Conservation (phyloP, 208 protist species). For the Leptomonas seymouri region DNA sequence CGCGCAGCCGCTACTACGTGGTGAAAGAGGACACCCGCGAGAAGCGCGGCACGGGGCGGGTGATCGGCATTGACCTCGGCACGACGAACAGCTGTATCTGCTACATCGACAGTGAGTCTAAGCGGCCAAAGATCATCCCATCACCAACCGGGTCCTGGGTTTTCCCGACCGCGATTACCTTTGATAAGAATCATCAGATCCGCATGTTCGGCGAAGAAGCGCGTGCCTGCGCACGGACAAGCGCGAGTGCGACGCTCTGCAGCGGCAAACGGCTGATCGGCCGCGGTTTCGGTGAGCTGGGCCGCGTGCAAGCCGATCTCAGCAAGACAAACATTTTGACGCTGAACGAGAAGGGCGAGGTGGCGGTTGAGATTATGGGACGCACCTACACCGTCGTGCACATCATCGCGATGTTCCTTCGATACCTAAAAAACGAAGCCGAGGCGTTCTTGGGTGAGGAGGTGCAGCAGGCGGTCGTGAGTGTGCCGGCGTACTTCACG, state of each 20-base stretch:
- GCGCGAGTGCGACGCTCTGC: slow-evolving; percentile 87
- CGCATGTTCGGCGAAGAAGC: slow-evolving; percentile 91
- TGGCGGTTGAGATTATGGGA: slow-evolving; percentile 90
- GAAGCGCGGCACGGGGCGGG: slow-evolving; percentile 55
- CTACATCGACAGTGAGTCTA: slow-evolving; percentile 80
- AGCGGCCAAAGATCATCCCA: slow-evolving; percentile 89
- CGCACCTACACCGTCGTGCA: slow-evolving; percentile 91
- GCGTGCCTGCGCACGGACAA: slow-evolving; percentile 82
- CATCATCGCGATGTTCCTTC: slow-evolving; percentile 94
- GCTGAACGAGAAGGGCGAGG: slow-evolving; percentile 84
- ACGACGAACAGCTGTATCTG: slow-evolving; percentile 98
- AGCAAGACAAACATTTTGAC: slow-evolving; percentile 90
- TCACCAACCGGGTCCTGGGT: slow-evolving; percentile 92
- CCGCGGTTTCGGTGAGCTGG: slow-evolving; percentile 84
- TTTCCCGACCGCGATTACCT: slow-evolving; percentile 90
- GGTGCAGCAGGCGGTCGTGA: slow-evolving; percentile 87
- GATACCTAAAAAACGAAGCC: slow-evolving; percentile 87
- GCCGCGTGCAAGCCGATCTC: slow-evolving; percentile 76
- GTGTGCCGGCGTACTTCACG: slow-evolving; percentile 94
- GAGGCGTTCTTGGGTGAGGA: slow-evolving; percentile 85
- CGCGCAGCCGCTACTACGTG: slow-evolving; percentile 67
- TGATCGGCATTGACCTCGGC: slow-evolving; percentile 98
- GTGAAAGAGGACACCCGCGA: slow-evolving; percentile 77
- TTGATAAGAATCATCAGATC: slow-evolving; percentile 89
- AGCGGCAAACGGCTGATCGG: slow-evolving; percentile 92